Evolutionary conservation across 495 filamentous ascomycete genomes (phyloP).

Genomic region (Podospora anserina): DNA sequence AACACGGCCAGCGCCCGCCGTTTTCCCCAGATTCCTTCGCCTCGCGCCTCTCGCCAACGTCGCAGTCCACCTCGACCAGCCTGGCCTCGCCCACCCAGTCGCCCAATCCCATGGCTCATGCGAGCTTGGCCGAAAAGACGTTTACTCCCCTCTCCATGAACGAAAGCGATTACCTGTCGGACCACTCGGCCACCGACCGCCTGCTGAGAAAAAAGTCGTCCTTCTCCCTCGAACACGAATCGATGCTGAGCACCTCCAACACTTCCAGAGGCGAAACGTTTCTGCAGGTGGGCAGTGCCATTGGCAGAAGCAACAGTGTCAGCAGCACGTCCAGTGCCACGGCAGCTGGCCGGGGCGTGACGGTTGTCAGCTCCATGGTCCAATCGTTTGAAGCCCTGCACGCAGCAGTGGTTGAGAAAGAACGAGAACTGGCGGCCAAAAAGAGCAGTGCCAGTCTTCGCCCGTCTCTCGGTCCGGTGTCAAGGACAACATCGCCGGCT

Average conservation of each 20-base stretch:
- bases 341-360: constrained; percentile 19
- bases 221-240: neutral
- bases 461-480: constrained; percentile 19
- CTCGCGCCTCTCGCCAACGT: constrained; percentile 23
- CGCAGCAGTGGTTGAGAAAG: constrained; percentile 19
- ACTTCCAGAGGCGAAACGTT: constrained; percentile 12
- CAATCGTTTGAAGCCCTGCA: constrained; percentile 35
- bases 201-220: constrained; percentile 11
- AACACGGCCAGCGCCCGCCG: neutral
- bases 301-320: constrained; percentile 27
- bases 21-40: constrained; percentile 11
- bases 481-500: constrained; percentile 17
- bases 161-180: constrained; percentile 32
- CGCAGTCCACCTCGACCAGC: constrained; percentile 20
- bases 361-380: constrained; percentile 31
- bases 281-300: constrained; percentile 25
- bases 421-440: constrained; percentile 28
- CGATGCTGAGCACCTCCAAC: constrained; percentile 15
- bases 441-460: constrained; percentile 20
- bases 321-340: constrained; percentile 25
- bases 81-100: constrained; percentile 22
- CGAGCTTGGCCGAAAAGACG: constrained; percentile 35
- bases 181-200: constrained; percentile 12
- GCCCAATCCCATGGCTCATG: constrained; percentile 27
- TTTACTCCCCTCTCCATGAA: constrained; percentile 48